Evolutionary conservation across 1,284 basidiomycete genomes (phyloP).

Genomic region (Ustilago trichophora): DNA sequence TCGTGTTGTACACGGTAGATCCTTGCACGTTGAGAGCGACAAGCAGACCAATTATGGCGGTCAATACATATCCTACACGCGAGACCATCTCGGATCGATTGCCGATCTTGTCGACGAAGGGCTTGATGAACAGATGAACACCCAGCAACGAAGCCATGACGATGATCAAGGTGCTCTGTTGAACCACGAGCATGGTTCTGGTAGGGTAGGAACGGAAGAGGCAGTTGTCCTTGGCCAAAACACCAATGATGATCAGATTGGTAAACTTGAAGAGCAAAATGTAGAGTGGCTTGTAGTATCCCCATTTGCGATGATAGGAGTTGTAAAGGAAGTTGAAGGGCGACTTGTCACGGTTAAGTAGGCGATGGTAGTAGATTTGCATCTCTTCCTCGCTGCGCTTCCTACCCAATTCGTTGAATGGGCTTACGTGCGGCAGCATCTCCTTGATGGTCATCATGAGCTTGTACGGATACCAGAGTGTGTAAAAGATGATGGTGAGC

Average conservation of each 20-base stretch:
- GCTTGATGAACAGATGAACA: slow-evolving; percentile 70
- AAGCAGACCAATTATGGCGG: slow-evolving; percentile 73
- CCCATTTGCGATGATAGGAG: slow-evolving; percentile 69
- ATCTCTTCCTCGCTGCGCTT: slow-evolving; percentile 71
- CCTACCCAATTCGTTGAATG: slow-evolving; percentile 77
- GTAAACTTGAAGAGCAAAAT: slow-evolving; percentile 73
- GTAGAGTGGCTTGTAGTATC: slow-evolving; percentile 64
- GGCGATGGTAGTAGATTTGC: slow-evolving; percentile 78
- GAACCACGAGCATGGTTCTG: slow-evolving; percentile 72
- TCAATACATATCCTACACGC: slow-evolving; percentile 76
- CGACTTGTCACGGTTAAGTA: slow-evolving; percentile 75
- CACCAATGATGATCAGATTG: slow-evolving; percentile 75
- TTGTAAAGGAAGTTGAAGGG: slow-evolving; percentile 79
- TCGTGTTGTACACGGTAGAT: slow-evolving; percentile 55
- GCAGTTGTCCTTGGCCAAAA: slow-evolving; percentile 77
- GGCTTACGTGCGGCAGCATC: slow-evolving; percentile 75
- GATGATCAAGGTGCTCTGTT: slow-evolving; percentile 75
- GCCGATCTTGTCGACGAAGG: slow-evolving; percentile 77
- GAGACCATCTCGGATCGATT: slow-evolving; percentile 82
- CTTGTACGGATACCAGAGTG: slow-evolving; percentile 77
- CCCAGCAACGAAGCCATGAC: slow-evolving; percentile 74
- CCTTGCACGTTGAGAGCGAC: slow-evolving; percentile 61
- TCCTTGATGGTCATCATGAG: slow-evolving; percentile 72
- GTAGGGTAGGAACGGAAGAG: slow-evolving; percentile 73
- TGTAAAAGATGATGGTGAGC: slow-evolving; percentile 73